Conservation (phyloP, 129 eudicot species). For the Centrapalus pauciflorus region DNA sequence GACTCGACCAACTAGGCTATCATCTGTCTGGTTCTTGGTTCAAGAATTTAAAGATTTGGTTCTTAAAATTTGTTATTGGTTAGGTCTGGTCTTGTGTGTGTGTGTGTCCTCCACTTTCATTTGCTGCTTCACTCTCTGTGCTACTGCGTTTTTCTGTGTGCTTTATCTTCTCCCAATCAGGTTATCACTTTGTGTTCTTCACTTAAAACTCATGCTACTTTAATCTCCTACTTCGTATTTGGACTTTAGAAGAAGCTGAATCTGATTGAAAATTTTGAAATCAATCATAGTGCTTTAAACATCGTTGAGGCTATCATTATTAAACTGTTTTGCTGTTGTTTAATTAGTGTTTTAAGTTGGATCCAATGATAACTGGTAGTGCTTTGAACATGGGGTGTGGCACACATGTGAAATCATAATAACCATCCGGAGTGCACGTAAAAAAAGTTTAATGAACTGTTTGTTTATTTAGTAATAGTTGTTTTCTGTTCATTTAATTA, state of each 20-base stretch:
- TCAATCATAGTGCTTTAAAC: neutral
- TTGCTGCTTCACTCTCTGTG: conserved; percentile 10
- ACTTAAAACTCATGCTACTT: too few species aligned
- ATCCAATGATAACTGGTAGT: neutral
- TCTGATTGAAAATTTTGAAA: neutral
- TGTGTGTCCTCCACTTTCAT: neutral
- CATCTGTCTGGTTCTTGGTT: too few species aligned
- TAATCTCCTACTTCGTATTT: neutral
- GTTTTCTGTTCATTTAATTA: too few species aligned
- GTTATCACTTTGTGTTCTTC: too few species aligned
- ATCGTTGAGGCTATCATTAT: neutral
- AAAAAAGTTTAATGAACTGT: too few species aligned
- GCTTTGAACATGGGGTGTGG: neutral
- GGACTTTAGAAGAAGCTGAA: neutral
- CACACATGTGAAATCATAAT: too few species aligned
- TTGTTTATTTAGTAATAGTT: too few species aligned
- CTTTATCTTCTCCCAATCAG: conserved; percentile 14
- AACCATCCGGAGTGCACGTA: too few species aligned
- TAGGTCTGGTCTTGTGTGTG: too few species aligned
- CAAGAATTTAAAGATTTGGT: too few species aligned
- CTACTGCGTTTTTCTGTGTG: conserved; percentile 9
- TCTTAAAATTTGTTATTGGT: too few species aligned
- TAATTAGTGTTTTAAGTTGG: neutral
- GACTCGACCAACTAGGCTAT: too few species aligned
- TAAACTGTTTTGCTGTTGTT: neutral